phyloP scores from a whole-genome alignment of 208 protist genomes.

The Leishmania martiniquensis region DNA sequence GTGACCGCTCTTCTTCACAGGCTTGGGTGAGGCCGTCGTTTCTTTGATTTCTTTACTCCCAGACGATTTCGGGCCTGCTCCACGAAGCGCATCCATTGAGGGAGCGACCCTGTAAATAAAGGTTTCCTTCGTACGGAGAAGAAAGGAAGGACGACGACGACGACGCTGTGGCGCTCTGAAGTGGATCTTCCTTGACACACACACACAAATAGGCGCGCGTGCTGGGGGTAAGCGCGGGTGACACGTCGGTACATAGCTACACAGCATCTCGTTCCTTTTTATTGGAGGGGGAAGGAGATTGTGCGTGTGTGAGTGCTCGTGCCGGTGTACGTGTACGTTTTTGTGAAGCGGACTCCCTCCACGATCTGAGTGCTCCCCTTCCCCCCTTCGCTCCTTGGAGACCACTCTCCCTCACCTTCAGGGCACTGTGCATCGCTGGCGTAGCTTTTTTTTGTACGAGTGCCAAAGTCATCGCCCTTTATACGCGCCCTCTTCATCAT shows the following conservation, averaged over 20 bases:
- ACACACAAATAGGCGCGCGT: too few relatives aligned
- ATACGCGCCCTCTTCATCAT: neutral
- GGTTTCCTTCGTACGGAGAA: neutral
- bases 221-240: neutral
- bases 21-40: neutral
- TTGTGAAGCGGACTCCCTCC: neutral
- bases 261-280: too few relatives aligned
- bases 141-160: neutral
- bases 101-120: neutral
- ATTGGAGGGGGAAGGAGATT: too few relatives aligned
- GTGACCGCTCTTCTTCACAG: neutral
- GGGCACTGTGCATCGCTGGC: neutral
- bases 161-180: too few relatives aligned
- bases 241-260: too few relatives aligned
- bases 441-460: neutral
- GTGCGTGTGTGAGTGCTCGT: too few relatives aligned
- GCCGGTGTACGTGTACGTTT: too few relatives aligned
- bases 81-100: neutral
- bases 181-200: too few relatives aligned
- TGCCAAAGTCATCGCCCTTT: neutral
- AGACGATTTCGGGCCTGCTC: neutral
- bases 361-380: neutral
- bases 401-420: neutral
- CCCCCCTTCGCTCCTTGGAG: neutral
- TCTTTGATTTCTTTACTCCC: neutral